These are phyloP conservation scores for Fusarium sp. DNA, from an alignment of 2,329 filamentous ascomycete species.

Conservation along the genomic window DNA sequence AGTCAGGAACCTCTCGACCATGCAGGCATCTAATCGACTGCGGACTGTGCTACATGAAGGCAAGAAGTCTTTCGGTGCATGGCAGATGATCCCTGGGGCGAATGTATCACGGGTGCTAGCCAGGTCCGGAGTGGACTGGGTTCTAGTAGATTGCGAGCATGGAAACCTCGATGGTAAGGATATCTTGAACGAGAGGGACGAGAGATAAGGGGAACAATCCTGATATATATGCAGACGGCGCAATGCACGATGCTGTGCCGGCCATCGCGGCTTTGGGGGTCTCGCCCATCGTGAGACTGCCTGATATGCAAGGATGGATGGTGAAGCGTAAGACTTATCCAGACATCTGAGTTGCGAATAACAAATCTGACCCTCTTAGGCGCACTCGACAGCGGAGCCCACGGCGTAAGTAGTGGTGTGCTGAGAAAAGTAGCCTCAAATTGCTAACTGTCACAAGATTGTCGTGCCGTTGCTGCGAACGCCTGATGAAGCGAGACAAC, in stretches of 20 bases:
- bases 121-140: constrained; percentile 71
- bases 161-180: constrained; percentile 61
- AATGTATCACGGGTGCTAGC: constrained; percentile 71
- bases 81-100: constrained; percentile 71
- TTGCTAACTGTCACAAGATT: constrained; percentile 48
- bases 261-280: constrained; percentile 61
- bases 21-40: constrained; percentile 61
- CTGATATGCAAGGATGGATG: constrained; percentile 61
- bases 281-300: constrained; percentile 61
- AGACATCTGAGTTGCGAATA: constrained; percentile 5
- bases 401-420: constrained; percentile 54
- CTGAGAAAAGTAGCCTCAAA: neutral
- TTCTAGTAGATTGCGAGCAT: constrained; percentile 69
- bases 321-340: constrained; percentile 53
- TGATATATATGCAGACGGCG: constrained; percentile 50
- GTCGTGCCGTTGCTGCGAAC: constrained; percentile 59
- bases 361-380: constrained; percentile 43
- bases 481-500: constrained; percentile 57
- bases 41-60: constrained; percentile 61
- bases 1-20: constrained; percentile 42
- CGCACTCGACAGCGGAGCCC: constrained; percentile 62
- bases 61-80: constrained; percentile 65
- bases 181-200: neutral
- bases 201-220: neutral
- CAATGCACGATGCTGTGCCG: constrained; percentile 65